phyloP scores from a whole-genome alignment of 441 rosid species.

The Sinapis alba region DNA sequence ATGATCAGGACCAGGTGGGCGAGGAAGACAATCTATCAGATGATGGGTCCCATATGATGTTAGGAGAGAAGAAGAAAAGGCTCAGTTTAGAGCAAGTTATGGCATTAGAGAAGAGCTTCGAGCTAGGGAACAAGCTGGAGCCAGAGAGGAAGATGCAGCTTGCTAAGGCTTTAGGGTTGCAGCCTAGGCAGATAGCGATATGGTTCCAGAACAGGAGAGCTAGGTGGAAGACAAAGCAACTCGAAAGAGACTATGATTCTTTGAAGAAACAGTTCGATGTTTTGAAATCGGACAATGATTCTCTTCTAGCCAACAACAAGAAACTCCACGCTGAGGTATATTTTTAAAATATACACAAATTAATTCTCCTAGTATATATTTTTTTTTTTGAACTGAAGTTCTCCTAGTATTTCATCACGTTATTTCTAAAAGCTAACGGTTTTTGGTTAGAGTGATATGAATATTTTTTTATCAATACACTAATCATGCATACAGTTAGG shows the following conservation, averaged over 20 bases:
- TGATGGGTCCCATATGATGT: conserved; percentile 70
- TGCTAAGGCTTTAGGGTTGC: conserved; percentile 79
- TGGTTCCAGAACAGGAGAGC: conserved; percentile 98
- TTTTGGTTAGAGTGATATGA: neutral
- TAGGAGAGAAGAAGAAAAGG: conserved; percentile 95
- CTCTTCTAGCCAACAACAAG: conserved; percentile 75
- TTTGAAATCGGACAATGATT: conserved; percentile 78
- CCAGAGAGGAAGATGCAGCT: conserved; percentile 91
- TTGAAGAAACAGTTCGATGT: conserved; percentile 79
- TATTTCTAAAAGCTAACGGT: neutral
- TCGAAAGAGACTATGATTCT: conserved; percentile 81
- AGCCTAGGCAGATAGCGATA: conserved; percentile 86
- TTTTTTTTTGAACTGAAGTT: neutral
- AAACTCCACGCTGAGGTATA: conserved; percentile 79
- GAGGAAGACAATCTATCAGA: conserved; percentile 89
- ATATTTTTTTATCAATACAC: neutral
- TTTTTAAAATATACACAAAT: neutral
- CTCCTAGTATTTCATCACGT: neutral
- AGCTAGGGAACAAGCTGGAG: conserved; percentile 85
- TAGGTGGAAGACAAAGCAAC: conserved; percentile 93
- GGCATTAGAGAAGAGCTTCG: conserved; percentile 89
- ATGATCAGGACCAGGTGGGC: conserved; percentile 42
- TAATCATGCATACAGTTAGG: neutral
- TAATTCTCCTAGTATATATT: neutral
- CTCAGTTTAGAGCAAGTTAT: conserved; percentile 82